Conservation (phyloP, 129 eudicot species). For the Scalesia atractyloides region DNA sequence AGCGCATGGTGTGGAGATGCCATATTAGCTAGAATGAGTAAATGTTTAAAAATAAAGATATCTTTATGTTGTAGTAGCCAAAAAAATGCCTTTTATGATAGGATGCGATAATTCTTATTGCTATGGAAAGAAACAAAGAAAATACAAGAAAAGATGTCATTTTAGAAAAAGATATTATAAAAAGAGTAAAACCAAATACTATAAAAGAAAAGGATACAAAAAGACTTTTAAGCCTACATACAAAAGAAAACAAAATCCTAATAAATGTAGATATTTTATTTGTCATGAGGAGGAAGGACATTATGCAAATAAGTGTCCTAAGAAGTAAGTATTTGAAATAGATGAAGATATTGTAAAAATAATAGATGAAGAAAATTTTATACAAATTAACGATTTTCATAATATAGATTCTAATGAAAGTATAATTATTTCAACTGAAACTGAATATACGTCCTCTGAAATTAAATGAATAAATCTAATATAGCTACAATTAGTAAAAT, state of each 20-base stretch:
- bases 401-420: neutral
- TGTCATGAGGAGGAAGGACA: neutral
- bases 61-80: too few relatives aligned
- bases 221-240: neutral
- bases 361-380: neutral
- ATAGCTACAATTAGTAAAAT: neutral
- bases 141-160: neutral
- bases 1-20: too few relatives aligned
- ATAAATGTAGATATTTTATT: neutral
- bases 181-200: neutral
- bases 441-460: neutral
- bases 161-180: neutral
- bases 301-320: neutral
- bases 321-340: neutral
- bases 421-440: neutral
- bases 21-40: too few relatives aligned
- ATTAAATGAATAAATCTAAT: neutral
- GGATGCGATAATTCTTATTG: neutral
- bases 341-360: too few relatives aligned
- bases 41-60: too few relatives aligned
- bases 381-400: too few relatives aligned
- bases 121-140: neutral
- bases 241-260: neutral
- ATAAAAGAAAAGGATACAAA: neutral
- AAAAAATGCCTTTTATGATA: too few relatives aligned